Evolutionary conservation across 306 rosid species (phyloP).

Genomic region (Casuarina glauca): DNA sequence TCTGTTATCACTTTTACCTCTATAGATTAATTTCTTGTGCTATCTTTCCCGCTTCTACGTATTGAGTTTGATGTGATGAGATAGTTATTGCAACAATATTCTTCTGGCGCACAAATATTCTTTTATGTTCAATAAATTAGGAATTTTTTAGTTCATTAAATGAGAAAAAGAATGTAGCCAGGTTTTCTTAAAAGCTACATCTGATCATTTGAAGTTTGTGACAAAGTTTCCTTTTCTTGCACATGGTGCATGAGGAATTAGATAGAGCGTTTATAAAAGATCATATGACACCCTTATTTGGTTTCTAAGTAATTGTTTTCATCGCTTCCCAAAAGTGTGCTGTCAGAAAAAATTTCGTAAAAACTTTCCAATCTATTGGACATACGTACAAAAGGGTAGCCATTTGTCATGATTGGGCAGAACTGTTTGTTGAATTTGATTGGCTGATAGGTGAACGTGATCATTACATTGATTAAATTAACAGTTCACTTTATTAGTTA

Average conservation of each 20-base stretch:
- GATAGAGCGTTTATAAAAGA: not conserved
- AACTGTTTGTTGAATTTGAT: not conserved
- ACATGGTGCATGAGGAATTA: not conserved
- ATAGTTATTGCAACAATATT: not conserved
- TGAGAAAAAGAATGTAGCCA: not conserved
- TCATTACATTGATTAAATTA: not conserved
- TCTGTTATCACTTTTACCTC: not conserved
- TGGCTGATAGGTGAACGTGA: not conserved
- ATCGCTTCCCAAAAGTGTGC: not conserved
- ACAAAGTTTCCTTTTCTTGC: not conserved
- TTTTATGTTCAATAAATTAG: not conserved
- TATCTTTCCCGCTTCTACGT: not conserved
- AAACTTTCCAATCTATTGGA: not conserved
- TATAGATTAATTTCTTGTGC: slow-evolving; percentile 1
- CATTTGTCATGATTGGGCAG: not conserved
- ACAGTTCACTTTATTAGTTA: slow-evolving; percentile 2
- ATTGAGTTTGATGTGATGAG: not conserved
- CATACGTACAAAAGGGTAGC: not conserved
- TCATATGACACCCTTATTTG: not conserved
- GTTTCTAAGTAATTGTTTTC: not conserved
- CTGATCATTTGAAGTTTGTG: not conserved
- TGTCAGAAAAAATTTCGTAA: not conserved
- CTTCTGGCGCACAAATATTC: not conserved
- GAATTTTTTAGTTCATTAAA: not conserved
- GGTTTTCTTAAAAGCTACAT: not conserved